phyloP scores from a whole-genome alignment of 2,329 filamentous ascomycete species.

The Neospermospora avenae region DNA sequence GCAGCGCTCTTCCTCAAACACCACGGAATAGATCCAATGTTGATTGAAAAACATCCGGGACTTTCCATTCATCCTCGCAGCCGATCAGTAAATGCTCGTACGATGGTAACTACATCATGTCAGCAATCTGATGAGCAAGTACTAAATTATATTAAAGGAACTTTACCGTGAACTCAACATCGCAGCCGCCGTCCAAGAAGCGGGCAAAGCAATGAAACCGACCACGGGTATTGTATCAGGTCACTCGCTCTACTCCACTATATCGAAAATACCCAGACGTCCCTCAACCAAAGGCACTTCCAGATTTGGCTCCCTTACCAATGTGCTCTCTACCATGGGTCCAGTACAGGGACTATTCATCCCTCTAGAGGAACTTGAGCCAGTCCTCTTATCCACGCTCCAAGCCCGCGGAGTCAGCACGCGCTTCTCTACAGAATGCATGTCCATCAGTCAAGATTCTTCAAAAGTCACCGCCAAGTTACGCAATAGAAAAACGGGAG shows the following conservation, averaged over 20 bases:
- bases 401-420: conserved; percentile 36
- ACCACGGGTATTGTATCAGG: conserved; percentile 24
- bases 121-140: too few species aligned
- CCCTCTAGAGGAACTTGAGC: conserved; percentile 40
- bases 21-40: conserved; percentile 33
- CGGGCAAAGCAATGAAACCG: conserved; percentile 23
- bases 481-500: conserved; percentile 15
- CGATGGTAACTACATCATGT: conserved; percentile 28
- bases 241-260: conserved; percentile 19
- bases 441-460: conserved; percentile 24
- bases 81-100: conserved; percentile 38
- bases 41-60: conserved; percentile 38
- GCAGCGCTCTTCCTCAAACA: conserved; percentile 38
- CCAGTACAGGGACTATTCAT: not conserved
- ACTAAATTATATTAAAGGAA: conserved; percentile 30
- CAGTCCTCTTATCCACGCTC: conserved; percentile 37
- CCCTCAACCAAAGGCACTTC: not conserved
- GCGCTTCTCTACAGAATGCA: conserved; percentile 35
- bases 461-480: conserved; percentile 31
- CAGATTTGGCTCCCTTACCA: not conserved
- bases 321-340: not conserved
- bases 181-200: conserved; percentile 25
- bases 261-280: conserved; percentile 6
- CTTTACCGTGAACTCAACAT: conserved; percentile 34
- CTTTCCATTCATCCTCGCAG: conserved; percentile 40